These are phyloP conservation scores for Globisporangium apiculatum DNA, from an alignment of 352 stramenopile species.

Conservation along the genomic window DNA sequence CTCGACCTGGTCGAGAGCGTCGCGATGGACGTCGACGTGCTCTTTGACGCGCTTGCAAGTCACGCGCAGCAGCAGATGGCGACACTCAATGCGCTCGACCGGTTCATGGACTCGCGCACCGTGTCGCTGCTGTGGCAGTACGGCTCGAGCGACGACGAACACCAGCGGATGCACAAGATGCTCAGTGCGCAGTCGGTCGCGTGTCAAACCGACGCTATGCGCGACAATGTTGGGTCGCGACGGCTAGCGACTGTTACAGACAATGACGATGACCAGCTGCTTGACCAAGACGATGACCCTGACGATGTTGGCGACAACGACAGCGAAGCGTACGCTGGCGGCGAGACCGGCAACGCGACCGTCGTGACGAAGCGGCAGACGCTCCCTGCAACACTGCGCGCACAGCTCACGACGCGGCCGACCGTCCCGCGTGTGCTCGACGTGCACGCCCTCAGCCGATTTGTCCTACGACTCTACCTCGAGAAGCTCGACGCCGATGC, in stretches of 20 bases:
- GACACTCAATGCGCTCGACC: slow-evolving; percentile 50
- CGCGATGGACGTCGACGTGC: slow-evolving; percentile 48
- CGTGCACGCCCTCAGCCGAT: slow-evolving; percentile 30
- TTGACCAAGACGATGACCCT: background rate
- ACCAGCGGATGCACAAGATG: slow-evolving; percentile 52
- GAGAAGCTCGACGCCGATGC: slow-evolving; percentile 57
- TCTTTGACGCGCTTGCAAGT: slow-evolving; percentile 37
- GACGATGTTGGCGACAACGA: slow-evolving; percentile 12
- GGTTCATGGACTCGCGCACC: slow-evolving; percentile 62
- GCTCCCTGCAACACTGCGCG: slow-evolving; percentile 38
- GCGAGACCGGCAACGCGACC: slow-evolving; percentile 20
- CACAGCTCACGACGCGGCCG: slow-evolving; percentile 40
- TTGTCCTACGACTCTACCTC: slow-evolving; percentile 36
- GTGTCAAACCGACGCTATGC: slow-evolving; percentile 30
- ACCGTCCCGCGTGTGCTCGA: slow-evolving; percentile 49
- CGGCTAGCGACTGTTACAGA: no score
- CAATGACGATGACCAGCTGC: background rate
- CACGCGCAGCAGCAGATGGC: slow-evolving; percentile 30
- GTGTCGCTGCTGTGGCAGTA: slow-evolving; percentile 65
- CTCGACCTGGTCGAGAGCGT: slow-evolving; percentile 47
- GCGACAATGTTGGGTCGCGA: background rate
- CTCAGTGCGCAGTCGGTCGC: slow-evolving; percentile 26
- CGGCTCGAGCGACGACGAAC: slow-evolving; percentile 38
- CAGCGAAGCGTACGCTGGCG: slow-evolving; percentile 1
- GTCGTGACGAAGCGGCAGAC: slow-evolving; percentile 34